Percentiles rank a stretch among this genome's conserved stretches.
These are phyloP conservation scores for Pulicaria dysenterica DNA, from an alignment of 129 eudicot genomes.

Conservation along the genomic window DNA sequence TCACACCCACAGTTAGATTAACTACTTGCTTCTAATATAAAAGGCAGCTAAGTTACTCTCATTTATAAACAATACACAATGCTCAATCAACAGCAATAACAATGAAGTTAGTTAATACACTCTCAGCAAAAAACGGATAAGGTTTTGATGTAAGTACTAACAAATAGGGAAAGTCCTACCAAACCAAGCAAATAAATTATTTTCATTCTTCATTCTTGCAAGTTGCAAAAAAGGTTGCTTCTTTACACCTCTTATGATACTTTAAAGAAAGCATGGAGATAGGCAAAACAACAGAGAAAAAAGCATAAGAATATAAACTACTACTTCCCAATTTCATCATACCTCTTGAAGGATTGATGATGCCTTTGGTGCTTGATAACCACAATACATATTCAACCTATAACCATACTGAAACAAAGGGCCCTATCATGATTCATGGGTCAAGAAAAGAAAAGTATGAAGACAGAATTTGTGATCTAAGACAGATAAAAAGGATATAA, in stretches of 20 bases:
- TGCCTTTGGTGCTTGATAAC: slow-evolving; percentile 8
- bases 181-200: slow-evolving; percentile 1
- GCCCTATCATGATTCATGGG: slow-evolving; percentile 4
- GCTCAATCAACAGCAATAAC: slow-evolving; percentile 3
- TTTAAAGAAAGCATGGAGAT: not conserved
- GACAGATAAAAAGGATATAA: slow-evolving; percentile 1
- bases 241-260: not conserved
- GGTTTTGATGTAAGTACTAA: not conserved
- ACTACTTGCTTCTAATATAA: not conserved
- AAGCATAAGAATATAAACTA: too few relatives aligned
- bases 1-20: not conserved
- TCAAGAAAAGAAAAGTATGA: not conserved
- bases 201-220: not conserved
- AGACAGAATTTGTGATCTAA: not conserved
- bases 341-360: slow-evolving; percentile 8
- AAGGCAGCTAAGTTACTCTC: not conserved
- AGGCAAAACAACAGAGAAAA: not conserved
- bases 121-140: not conserved
- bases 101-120: not conserved
- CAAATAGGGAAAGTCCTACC: not conserved
- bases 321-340: not conserved
- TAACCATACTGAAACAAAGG: not conserved
- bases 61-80: not conserved
- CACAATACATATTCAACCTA: slow-evolving; percentile 1
- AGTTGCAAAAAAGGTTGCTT: not conserved